These are phyloP conservation scores for Themeda triandra DNA, from an alignment of 176 grass and related monocot genomes.

Conservation along the genomic window DNA sequence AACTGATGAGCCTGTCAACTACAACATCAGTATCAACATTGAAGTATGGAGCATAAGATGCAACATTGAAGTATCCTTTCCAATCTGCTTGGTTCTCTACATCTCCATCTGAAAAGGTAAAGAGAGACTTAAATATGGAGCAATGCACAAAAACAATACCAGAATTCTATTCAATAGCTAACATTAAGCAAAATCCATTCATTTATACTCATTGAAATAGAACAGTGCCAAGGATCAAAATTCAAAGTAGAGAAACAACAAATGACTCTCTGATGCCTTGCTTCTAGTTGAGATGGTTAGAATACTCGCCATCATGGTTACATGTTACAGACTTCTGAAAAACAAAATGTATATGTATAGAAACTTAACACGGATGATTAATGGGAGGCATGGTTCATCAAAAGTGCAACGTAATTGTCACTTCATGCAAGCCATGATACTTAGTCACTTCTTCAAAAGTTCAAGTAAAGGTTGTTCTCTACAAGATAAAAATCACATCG, in stretches of 20 bases:
- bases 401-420: background rate
- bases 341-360: background rate
- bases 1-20: slow-evolving; percentile 72
- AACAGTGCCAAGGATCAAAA: background rate
- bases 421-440: background rate
- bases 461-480: background rate
- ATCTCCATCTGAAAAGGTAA: slow-evolving; percentile 60
- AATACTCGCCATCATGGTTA: background rate
- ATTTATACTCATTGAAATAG: background rate
- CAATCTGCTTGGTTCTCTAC: slow-evolving; percentile 64
- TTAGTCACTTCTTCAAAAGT: background rate
- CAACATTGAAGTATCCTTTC: slow-evolving; percentile 87
- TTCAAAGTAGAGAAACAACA: background rate
- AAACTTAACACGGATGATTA: background rate
- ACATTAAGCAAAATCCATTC: background rate
- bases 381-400: background rate
- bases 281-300: slow-evolving; percentile 2
- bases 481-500: background rate
- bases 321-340: background rate
- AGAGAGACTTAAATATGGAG: slow-evolving; percentile 9
- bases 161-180: background rate
- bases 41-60: slow-evolving; percentile 93
- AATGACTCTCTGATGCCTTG: background rate
- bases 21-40: slow-evolving; percentile 94
- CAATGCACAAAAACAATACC: slow-evolving; percentile 5